Evolutionary conservation across 805 yeast species (phyloP), one percentile per base, ranked within the genome.

Genomic region (Wickerhamiella shivajii): DNA sequence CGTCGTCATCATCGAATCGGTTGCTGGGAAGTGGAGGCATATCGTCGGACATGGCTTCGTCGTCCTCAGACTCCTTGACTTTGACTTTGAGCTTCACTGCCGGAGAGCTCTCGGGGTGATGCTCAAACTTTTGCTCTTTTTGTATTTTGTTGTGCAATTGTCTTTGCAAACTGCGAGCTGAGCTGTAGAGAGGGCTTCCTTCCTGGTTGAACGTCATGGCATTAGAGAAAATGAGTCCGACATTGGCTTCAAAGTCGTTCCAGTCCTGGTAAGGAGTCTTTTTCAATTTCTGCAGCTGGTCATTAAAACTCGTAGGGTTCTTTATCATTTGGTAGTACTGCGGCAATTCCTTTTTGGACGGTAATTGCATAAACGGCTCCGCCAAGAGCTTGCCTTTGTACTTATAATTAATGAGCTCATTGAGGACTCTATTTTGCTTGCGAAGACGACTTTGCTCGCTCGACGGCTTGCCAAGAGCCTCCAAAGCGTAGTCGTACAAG

Each of bases 171-270:
- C 67, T 65, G 24, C 52, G 56, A 0, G 96, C 76, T 55, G 83
- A 92, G 39, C 69, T 69, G 48, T 73, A 71, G 25, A 85, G 74
- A 34, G 71, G 63, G 34, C 90, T 71, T 2, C 68, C 71, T 33
- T 77, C 77, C 39, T 73, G 77, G 53, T 85, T 87, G 55, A 74
- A 87, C 1, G 65, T 52, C 49, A 72, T 71, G 2, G 96, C 93
- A 55, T 90, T 90, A 28, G 62, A 49, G 57, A 85, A 84, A 10
- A 87, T 74, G 33, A 75, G 57, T 18, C 61, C 57, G 5, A 77
- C 61, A 33, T 74, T 77, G 14, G 62, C 64, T 36, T 66, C 57
- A 46, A 83, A 78, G 31, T 64, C 70, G 23, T 66, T 68, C 37
- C 81, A 63, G 24, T 67, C 65, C 3, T 63, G 60, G 39, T 70